phyloP scores from a whole-genome alignment of 108 stramenopile genomes.

The Craspedostauros australis region DNA sequence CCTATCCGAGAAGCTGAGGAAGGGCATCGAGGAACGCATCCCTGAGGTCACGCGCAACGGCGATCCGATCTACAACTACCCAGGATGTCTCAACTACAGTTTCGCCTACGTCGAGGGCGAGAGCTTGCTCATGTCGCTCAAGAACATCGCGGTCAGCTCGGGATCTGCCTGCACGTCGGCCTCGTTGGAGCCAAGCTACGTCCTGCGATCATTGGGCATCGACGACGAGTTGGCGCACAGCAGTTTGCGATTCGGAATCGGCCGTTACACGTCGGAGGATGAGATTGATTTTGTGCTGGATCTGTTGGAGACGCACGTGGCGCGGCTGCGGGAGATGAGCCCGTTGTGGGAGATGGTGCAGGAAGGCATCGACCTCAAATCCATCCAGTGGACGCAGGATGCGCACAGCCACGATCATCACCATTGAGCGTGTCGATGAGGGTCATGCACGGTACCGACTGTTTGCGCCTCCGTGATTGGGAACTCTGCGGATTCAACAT shows the following conservation, averaged over 20 bases:
- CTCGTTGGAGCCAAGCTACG: slow-evolving; percentile 96
- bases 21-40: slow-evolving; percentile 80
- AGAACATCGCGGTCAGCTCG: slow-evolving; percentile 96
- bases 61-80: slow-evolving; percentile 80
- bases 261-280: slow-evolving; percentile 93
- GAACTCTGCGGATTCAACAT: too few species aligned
- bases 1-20: slow-evolving; percentile 69
- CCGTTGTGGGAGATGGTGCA: slow-evolving; percentile 99
- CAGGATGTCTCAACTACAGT: slow-evolving; percentile 95
- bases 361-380: slow-evolving; percentile 97
- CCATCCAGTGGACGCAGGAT: slow-evolving; percentile 98
- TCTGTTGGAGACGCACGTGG: slow-evolving; percentile 87
- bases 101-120: slow-evolving; percentile 99
- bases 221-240: slow-evolving; percentile 98
- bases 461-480: too few species aligned
- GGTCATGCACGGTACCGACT: too few species aligned
- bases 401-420: too few species aligned
- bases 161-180: slow-evolving; percentile 99
- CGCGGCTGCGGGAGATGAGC: slow-evolving; percentile 93
- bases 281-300: slow-evolving; percentile 96
- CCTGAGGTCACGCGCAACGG: slow-evolving; percentile 92
- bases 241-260: slow-evolving; percentile 94
- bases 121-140: slow-evolving; percentile 94
- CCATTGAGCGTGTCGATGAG: too few species aligned
- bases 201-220: slow-evolving; percentile 95